These are phyloP conservation scores for Nigrospora sphaerica DNA, from an alignment of 2,329 filamentous ascomycete species.

Conservation along the genomic window DNA sequence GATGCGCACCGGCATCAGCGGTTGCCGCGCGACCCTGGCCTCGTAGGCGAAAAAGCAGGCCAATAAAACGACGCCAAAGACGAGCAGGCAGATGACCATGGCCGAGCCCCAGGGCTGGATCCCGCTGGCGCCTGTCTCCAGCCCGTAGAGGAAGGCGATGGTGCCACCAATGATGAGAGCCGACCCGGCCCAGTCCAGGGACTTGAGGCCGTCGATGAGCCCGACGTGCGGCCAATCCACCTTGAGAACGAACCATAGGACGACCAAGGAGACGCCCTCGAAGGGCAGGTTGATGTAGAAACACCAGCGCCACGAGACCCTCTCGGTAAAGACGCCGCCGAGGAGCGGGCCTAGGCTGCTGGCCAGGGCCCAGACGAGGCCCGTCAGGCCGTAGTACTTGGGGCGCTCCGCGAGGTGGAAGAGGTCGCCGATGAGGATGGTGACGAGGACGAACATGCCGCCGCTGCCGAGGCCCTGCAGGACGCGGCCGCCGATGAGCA, in stretches of 20 bases:
- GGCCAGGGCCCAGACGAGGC: conserved; percentile 48
- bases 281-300: conserved; percentile 37
- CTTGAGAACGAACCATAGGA: conserved; percentile 47
- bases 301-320: conserved; percentile 41
- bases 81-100: conserved; percentile 42
- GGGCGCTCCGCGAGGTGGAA: conserved; percentile 25
- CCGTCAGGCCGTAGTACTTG: conserved; percentile 47
- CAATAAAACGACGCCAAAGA: conserved; percentile 39
- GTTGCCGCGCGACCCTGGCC: conserved; percentile 44
- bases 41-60: conserved; percentile 42
- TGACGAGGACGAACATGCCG: conserved; percentile 26
- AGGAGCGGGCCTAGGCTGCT: conserved; percentile 47
- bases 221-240: conserved; percentile 50
- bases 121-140: conserved; percentile 49
- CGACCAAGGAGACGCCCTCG: conserved; percentile 36
- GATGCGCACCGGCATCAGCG: conserved; percentile 48
- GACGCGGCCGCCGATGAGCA: conserved; percentile 27
- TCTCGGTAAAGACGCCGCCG: conserved; percentile 49
- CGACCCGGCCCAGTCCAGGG: conserved; percentile 42
- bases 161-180: conserved; percentile 48
- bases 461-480: conserved; percentile 28
- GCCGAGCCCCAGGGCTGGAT: conserved; percentile 43
- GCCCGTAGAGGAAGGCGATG: conserved; percentile 53
- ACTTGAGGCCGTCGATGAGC: conserved; percentile 44
- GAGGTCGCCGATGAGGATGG: conserved; percentile 28